Conservation (phyloP, 2,329 filamentous ascomycete genomes). For the Pseudophaeomoniella oleicola region DNA sequence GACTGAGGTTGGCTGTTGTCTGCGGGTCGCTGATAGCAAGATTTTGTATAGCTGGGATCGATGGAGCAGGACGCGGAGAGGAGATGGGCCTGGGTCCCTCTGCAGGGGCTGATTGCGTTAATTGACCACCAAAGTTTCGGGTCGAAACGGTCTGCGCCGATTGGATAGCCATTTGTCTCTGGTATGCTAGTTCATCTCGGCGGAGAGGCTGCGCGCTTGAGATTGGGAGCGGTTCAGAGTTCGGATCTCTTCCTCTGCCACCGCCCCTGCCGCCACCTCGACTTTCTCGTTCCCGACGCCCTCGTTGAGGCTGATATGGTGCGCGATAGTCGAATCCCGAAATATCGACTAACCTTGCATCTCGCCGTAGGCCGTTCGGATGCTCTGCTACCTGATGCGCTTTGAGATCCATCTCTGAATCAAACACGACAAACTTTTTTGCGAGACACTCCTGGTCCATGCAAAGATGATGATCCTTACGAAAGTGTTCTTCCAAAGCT, state of each 20-base stretch:
- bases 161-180: constrained; percentile 82
- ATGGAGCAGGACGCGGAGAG: constrained; percentile 13
- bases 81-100: constrained; percentile 24
- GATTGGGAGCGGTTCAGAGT: constrained; percentile 61
- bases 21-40: constrained; percentile 35
- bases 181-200: constrained; percentile 79
- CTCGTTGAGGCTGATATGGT: constrained; percentile 49
- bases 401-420: constrained; percentile 86
- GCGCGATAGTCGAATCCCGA: constrained; percentile 68
- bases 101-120: constrained; percentile 41
- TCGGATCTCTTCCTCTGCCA: constrained; percentile 69
- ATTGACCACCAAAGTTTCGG: constrained; percentile 71
- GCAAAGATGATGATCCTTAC: constrained; percentile 75
- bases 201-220: constrained; percentile 68
- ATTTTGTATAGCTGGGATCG: constrained; percentile 30
- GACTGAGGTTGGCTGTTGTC: constrained; percentile 34
- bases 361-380: constrained; percentile 60
- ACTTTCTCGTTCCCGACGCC: constrained; percentile 35
- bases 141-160: constrained; percentile 67
- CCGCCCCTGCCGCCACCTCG: constrained; percentile 44
- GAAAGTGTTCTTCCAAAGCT: constrained; percentile 73
- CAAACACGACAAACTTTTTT: constrained; percentile 96
- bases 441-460: constrained; percentile 76
- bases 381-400: constrained; percentile 81
- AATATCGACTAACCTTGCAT: constrained; percentile 75